Evolutionary conservation across 139 green algal species (phyloP).

Genomic region (Chlamydomonas applanata): DNA sequence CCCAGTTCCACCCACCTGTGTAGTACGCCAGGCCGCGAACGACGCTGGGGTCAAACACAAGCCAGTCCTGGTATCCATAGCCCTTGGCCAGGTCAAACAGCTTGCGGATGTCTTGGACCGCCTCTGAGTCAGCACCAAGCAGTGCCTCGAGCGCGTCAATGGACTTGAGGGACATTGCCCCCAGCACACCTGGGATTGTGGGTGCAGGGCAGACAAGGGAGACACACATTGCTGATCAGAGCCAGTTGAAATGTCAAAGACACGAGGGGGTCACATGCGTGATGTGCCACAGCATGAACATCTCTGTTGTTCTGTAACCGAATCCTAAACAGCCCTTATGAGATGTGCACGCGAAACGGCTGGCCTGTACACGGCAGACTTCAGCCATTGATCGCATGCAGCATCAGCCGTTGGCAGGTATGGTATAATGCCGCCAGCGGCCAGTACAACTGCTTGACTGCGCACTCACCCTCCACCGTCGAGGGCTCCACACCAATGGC

Average conservation of each 20-base stretch:
- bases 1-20: slow-evolving; percentile 80
- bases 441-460: too few species aligned
- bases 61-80: slow-evolving; percentile 88
- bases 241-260: neutral
- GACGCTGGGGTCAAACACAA: slow-evolving; percentile 90
- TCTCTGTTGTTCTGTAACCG: too few species aligned
- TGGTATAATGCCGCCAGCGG: too few species aligned
- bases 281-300: too few species aligned
- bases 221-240: neutral
- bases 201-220: neutral
- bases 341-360: too few species aligned
- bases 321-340: too few species aligned
- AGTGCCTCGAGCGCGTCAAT: slow-evolving; percentile 62
- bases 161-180: slow-evolving; percentile 48
- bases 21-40: slow-evolving; percentile 98
- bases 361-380: too few species aligned
- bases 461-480: slow-evolving; percentile 46
- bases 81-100: slow-evolving; percentile 85
- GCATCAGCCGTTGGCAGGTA: too few species aligned
- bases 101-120: slow-evolving; percentile 72
- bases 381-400: too few species aligned
- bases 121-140: slow-evolving; percentile 47
- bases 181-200: slow-evolving; percentile 58
- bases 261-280: too few species aligned
- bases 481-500: slow-evolving; percentile 51